Base-by-base conservation (phyloP, 495 filamentous ascomycete genomes). In the Hypoxylon fuscum region DNA sequence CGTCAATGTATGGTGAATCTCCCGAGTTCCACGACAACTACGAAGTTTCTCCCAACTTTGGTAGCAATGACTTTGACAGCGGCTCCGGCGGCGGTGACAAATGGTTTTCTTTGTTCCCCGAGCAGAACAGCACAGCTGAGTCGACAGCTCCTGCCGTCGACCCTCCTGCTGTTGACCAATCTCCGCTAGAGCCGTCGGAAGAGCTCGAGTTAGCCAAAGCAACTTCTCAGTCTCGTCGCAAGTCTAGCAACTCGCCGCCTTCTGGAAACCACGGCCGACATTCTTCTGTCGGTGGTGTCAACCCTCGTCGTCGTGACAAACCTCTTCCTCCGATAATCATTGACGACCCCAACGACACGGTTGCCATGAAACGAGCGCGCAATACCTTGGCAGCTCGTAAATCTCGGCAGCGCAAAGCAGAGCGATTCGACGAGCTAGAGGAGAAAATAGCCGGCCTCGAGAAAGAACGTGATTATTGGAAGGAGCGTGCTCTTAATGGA, bases 321-420 rank as follows among this genome's bases (percentile, higher is more conserved):
- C 88, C 90, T 35, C 82, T 97, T 20, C 88, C 90, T 48, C 89
- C 90, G 6, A 91, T 98, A 72, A 77, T 81, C 21, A 81, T 90
- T 14, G 85, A 88, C 27, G 93, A 97, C 69, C 88, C 89, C 0
- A 74, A 70, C 27, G 90, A 93, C 67, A 76, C 76, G 0, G 73
- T 90, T 11, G 91, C 91, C 8, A 84, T 91, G 80, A 98, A 97
- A 84, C 92, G 95, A 62, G 94, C 93, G 29, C 88, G 93, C 55
- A 98, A 98, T 75, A 98, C 95, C 11, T 81, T 94, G 75, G 95
- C 95, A 41, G 95, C 95, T 60, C 91, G 95, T 38, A 97, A 97
- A 75, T 97, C 94, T 34, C 90, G 95, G 10, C 86, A 90, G 58
- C 88, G 91, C 64, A 93, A 95, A 76, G 79, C 90, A 6, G 79